Percentiles rank a stretch among this genome's conserved stretches.
Conservation (phyloP, 345 rosid species). For the Hypericum androsaemum region DNA sequence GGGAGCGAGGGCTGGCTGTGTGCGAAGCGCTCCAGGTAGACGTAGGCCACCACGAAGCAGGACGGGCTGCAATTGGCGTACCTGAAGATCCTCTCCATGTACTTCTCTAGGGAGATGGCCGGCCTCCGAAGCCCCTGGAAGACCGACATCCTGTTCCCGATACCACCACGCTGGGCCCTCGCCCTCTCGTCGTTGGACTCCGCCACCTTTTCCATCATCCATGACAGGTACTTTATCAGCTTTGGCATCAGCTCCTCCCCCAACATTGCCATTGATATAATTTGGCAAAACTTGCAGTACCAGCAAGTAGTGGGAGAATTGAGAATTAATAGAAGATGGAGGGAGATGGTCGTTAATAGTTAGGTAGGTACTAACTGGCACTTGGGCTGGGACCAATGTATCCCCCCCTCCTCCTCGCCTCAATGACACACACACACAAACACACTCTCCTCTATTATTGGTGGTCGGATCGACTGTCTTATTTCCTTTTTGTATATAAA, state of each 20-base stretch:
- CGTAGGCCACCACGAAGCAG: slow-evolving; percentile 78
- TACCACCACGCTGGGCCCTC: slow-evolving; percentile 1
- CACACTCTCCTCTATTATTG: too few species aligned
- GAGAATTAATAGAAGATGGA: too few species aligned
- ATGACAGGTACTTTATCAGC: slow-evolving; percentile 58
- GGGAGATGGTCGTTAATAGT: too few species aligned
- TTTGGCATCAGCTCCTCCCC: slow-evolving; percentile 27
- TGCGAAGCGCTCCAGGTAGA: slow-evolving; percentile 74
- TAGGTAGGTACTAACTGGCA: too few species aligned
- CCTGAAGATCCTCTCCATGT: slow-evolving; percentile 69
- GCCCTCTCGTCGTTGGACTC: slow-evolving; percentile 42
- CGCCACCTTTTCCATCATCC: slow-evolving; percentile 54
- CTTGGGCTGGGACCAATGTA: too few species aligned
- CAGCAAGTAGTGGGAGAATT: too few species aligned
- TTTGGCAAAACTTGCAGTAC: too few species aligned
- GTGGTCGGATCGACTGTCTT: too few species aligned
- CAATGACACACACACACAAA: too few species aligned
- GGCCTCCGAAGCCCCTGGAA: slow-evolving; percentile 69
- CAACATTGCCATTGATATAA: too few species aligned
- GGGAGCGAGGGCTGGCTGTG: slow-evolving; percentile 66
- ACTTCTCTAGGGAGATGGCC: slow-evolving; percentile 45
- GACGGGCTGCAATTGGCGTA: slow-evolving; percentile 87
- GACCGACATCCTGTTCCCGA: slow-evolving; percentile 41
- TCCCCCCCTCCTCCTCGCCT: too few species aligned
- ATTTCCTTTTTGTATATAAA: too few species aligned